These are phyloP conservation scores for Ceratocystis albifundus DNA, from an alignment of 2,329 filamentous ascomycete species.

Conservation along the genomic window DNA sequence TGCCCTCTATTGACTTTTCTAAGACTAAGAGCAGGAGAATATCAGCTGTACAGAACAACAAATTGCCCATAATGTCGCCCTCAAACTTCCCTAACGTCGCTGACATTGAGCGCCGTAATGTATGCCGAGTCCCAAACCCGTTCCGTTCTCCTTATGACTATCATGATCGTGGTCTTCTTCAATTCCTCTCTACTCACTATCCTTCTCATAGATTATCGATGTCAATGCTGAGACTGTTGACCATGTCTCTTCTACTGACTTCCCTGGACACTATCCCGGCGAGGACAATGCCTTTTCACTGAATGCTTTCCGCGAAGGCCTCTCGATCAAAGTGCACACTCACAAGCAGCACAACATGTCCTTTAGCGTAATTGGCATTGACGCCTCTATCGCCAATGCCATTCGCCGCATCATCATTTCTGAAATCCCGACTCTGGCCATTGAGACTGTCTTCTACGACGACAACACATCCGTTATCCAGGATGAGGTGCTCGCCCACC, in stretches of 20 bases:
- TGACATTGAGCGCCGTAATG: slow-evolving; percentile 52
- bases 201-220: slow-evolving; percentile 54
- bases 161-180: neutral
- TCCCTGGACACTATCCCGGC: slow-evolving; percentile 78
- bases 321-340: slow-evolving; percentile 71
- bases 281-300: slow-evolving; percentile 76
- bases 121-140: slow-evolving; percentile 26
- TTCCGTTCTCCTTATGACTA: too few relatives aligned
- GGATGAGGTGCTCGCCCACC: slow-evolving; percentile 86
- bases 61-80: slow-evolving; percentile 33
- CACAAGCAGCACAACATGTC: slow-evolving; percentile 65
- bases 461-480: slow-evolving; percentile 98
- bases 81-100: slow-evolving; percentile 39
- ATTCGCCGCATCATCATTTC: slow-evolving; percentile 92
- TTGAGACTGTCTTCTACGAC: slow-evolving; percentile 84
- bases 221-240: slow-evolving; percentile 85
- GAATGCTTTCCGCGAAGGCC: slow-evolving; percentile 56
- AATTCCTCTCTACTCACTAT: neutral
- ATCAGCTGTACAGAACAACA: neutral
- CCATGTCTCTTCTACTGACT: slow-evolving; percentile 80
- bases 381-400: slow-evolving; percentile 89
- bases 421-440: slow-evolving; percentile 86
- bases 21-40: slow-evolving; percentile 9
- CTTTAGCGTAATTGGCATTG: slow-evolving; percentile 85
- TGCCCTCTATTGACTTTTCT: neutral